phyloP scores from a whole-genome alignment of 306 rosid genomes.

The Parietaria judaica region DNA sequence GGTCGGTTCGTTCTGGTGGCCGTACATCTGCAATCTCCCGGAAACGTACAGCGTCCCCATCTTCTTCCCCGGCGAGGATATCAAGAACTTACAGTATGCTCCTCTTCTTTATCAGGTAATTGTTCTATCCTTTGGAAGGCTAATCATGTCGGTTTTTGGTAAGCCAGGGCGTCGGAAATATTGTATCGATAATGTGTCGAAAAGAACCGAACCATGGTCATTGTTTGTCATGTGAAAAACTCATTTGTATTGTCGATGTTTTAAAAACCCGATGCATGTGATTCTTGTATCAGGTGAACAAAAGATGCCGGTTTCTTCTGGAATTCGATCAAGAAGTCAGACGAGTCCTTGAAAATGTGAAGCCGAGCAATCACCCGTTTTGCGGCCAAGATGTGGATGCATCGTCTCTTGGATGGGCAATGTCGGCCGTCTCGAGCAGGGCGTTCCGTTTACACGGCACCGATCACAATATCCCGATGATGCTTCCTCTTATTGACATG shows the following conservation, averaged over 20 bases:
- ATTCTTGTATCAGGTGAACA: slow-evolving; percentile 62
- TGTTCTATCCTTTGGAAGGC: slow-evolving; percentile 2
- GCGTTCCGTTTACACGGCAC: slow-evolving; percentile 67
- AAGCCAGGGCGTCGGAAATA: background rate
- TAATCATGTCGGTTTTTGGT: background rate
- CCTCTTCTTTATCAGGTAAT: slow-evolving; percentile 90
- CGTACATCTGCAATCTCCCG: slow-evolving; percentile 86
- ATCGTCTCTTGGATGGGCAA: slow-evolving; percentile 96
- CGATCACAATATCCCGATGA: slow-evolving; percentile 50
- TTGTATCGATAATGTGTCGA: too few species aligned
- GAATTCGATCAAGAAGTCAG: slow-evolving; percentile 67
- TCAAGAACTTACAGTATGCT: slow-evolving; percentile 91
- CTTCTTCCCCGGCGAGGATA: slow-evolving; percentile 77
- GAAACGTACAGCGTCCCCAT: slow-evolving; percentile 63
- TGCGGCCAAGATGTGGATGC: slow-evolving; percentile 75
- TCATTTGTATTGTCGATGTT: background rate
- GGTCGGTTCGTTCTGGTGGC: slow-evolving; percentile 95
- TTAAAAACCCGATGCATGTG: background rate
- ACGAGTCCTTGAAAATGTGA: slow-evolving; percentile 36
- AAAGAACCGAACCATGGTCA: background rate
- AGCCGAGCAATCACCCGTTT: slow-evolving; percentile 66
- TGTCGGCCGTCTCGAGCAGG: slow-evolving; percentile 92
- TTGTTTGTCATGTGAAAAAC: background rate
- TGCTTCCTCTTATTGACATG: slow-evolving; percentile 98
- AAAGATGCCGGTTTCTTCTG: slow-evolving; percentile 92